Base-by-base conservation (phyloP, 345 rosid species). In the Camelina laxa region DNA sequence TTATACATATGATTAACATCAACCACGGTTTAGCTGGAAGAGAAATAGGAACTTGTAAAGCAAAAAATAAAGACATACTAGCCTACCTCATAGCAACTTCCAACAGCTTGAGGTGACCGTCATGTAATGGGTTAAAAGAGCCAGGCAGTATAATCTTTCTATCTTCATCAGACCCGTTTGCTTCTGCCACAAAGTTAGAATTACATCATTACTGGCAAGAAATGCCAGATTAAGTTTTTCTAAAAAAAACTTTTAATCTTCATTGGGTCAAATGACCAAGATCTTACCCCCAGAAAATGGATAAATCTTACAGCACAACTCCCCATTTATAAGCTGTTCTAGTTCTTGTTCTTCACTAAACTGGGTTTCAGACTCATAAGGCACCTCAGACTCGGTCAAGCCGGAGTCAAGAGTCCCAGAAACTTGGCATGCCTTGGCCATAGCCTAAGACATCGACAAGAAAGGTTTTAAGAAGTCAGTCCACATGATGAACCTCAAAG, bases 41-140 rank as follows among this genome's bases (percentile, higher is more conserved):
- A 8, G 45, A 67, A 59, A 21, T 64, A 69, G 13, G 53, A 21
- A 33, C 56, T 56, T 30, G 10, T 47, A 7, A 39, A 67, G 38
- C 12, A 42, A 17, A 42, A 13, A 16, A 14, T 31, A 70, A 60
- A 58, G 79, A 65, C 27, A 68, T 14, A 70, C 41, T 72, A 55
- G 75, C 68, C 27, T 85, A 94, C 97, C 97, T 88, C 65, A 87
- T 81, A 57, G 99, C 97, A 69, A 80, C 96, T 76, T 95, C 96
- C 86, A 95, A 80, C 62, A 95, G 97, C 90, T 88, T 81, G 77
- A 89, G 83, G 77, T 92, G 97, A 56, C 91, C 97, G n/a, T 90
- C 87, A 53, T 95, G 99, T 76, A 92, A 83, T 16, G 97, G 99
- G 66, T 95, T 89, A 83, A 95, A 95, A 41, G 97, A 90, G 73